These are phyloP conservation scores for Huntiella moniliformis DNA, from an alignment of 2,329 filamentous ascomycete species.

Conservation along the genomic window DNA sequence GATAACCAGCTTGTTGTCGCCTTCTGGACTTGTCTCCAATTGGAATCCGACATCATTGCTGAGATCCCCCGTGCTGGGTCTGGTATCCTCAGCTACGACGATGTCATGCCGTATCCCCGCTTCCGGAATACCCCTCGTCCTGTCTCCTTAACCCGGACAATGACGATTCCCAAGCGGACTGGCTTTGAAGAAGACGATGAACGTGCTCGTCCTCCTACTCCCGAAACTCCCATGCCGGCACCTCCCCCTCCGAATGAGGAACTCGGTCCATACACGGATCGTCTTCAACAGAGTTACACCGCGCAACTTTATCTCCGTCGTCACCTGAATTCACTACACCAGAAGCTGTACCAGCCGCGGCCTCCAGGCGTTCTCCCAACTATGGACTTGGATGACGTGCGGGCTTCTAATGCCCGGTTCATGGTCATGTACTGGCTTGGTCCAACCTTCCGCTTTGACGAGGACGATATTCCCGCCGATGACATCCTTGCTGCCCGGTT, in stretches of 20 bases:
- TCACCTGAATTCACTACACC: constrained; percentile 44
- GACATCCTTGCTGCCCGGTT: constrained; percentile 71
- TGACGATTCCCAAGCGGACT: neutral
- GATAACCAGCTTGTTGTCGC: constrained; percentile 55
- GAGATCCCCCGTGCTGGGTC: constrained; percentile 52
- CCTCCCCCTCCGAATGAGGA: constrained; percentile 29
- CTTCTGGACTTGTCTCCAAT: constrained; percentile 85
- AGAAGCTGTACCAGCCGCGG: constrained; percentile 32
- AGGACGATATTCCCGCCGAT: constrained; percentile 48
- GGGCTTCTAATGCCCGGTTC: constrained; percentile 14
- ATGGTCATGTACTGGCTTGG: constrained; percentile 28
- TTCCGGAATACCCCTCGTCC: constrained; percentile 15
- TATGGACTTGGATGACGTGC: constrained; percentile 26
- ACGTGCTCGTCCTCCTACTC: constrained; percentile 40
- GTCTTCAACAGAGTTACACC: constrained; percentile 39
- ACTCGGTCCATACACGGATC: constrained; percentile 23
- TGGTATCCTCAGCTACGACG: constrained; percentile 40
- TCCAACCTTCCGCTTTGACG: constrained; percentile 35
- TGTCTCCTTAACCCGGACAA: neutral
- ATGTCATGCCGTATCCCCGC: constrained; percentile 49
- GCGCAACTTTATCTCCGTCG: constrained; percentile 47
- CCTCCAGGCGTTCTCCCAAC: constrained; percentile 15
- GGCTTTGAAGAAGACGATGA: constrained; percentile 23
- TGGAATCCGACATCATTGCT: constrained; percentile 87
- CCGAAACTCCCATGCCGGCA: constrained; percentile 46